Evolutionary conservation across 768 basidiomycete genomes (phyloP).

Genomic region (Gelatoporia subvermispora): DNA sequence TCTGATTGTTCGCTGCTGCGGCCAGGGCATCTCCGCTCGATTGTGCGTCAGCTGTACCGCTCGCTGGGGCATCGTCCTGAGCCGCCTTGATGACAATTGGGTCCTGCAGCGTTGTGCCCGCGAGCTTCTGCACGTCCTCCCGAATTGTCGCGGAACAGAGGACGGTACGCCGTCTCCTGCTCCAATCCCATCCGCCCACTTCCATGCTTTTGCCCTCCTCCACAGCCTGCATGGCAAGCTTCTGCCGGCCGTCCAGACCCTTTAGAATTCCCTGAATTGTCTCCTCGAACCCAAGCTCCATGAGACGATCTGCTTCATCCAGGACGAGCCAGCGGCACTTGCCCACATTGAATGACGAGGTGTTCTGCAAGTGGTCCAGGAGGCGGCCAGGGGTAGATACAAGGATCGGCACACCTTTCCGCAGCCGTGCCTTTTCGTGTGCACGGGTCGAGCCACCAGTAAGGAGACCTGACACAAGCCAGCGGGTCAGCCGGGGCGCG

Average conservation of each 20-base stretch:
- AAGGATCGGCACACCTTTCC: slow-evolving; percentile 93
- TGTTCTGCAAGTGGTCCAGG: slow-evolving; percentile 95
- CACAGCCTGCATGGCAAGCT: slow-evolving; percentile 64
- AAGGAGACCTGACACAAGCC: slow-evolving; percentile 90
- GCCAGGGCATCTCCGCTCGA: slow-evolving; percentile 15
- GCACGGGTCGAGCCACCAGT: slow-evolving; percentile 91
- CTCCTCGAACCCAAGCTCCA: slow-evolving; percentile 98
- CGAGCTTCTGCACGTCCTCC: slow-evolving; percentile 91
- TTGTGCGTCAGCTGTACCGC: slow-evolving; percentile 9
- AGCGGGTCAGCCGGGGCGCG: slow-evolving; percentile 61
- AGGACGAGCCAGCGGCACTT: slow-evolving; percentile 95
- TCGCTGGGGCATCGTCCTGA: slow-evolving; percentile 34
- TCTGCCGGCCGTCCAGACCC: slow-evolving; percentile 77
- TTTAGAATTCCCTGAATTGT: slow-evolving; percentile 87
- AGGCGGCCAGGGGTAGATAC: slow-evolving; percentile 94
- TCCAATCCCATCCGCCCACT: slow-evolving; percentile 86
- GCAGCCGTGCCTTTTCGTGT: slow-evolving; percentile 92
- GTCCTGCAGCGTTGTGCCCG: slow-evolving; percentile 71
- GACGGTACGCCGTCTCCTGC: slow-evolving; percentile 70
- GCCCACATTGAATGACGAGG: slow-evolving; percentile 85
- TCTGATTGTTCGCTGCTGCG: slow-evolving; percentile 33
- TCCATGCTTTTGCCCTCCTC: slow-evolving; percentile 64
- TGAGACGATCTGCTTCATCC: slow-evolving; percentile 94
- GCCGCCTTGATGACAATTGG: slow-evolving; percentile 83
- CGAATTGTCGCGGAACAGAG: slow-evolving; percentile 96